Base-by-base conservation (phyloP, 2,329 filamentous ascomycete genomes). In the Neofusicoccum umdonicola region DNA sequence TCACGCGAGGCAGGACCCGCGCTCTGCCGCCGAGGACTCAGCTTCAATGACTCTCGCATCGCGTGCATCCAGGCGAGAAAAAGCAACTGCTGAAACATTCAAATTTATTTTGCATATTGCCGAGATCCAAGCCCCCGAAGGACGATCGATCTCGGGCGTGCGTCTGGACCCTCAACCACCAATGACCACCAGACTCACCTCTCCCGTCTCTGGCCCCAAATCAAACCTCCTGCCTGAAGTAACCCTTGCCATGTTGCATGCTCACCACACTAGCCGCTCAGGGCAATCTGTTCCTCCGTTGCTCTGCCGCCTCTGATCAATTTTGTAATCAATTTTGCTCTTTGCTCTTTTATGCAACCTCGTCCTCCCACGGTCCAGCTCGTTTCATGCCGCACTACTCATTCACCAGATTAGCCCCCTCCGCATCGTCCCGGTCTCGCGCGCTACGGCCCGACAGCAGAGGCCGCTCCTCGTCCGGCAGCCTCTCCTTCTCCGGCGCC, bases 401-500 rank as follows among this genome's bases (percentile, higher is more conserved):
- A 13, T 60, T 60, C 56, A 60, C 56, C 39, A 60, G 31, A 22
- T 60, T 60, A 35, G 56, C 41, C 15, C 27, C 41, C 11, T 60
- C 42, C 22, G 9, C 56, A 5, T 60, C 56, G 11, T 60, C 56
- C 13, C 39, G 15, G 13, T 39, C 51, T 7, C 11, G 35, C 19
- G 13, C n/a, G 13, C n/a, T 27, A 37, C 41, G 42, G 2, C 56
- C 27, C 12, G 56, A 27, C 1, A 60, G 42, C 9, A 60, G 42
- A 13, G 27, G 27, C 17, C 37, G 27, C 42, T 60, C 56, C n/a
- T 60, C 56, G 9, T 60, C 56, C 5, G 41, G 31, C 41, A 11
- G 34, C 15, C 34, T 37, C 22, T 58, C 56, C 42, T 37, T 34
- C 2, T 7, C 39, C 4, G 19, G 2, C 41, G 6, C 27, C 3